These are phyloP conservation scores for Penicillium verrucosum DNA, from an alignment of 2,329 filamentous ascomycete genomes.

Conservation along the genomic window DNA sequence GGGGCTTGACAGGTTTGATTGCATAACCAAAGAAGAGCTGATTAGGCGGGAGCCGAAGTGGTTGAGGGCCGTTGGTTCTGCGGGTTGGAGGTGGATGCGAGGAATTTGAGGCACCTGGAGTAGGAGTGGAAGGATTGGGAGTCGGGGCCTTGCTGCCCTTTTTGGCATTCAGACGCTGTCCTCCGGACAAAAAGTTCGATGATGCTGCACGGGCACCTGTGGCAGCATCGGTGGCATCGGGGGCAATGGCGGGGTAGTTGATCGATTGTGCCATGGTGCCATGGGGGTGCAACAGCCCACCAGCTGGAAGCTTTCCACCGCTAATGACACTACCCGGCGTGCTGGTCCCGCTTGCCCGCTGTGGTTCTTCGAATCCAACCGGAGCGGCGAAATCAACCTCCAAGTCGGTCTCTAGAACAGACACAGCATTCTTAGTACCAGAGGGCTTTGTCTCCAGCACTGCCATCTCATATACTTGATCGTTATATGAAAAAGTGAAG, in stretches of 20 bases:
- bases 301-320: conserved; percentile 61
- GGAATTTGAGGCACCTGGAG: conserved; percentile 54
- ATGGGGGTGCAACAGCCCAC: conserved; percentile 74
- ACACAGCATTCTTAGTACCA: conserved; percentile 75
- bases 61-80: conserved; percentile 75
- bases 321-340: conserved; percentile 70
- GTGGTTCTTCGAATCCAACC: conserved; percentile 88
- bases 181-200: conserved; percentile 75
- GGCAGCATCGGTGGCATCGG: conserved; percentile 65
- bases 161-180: conserved; percentile 78
- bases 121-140: conserved; percentile 70
- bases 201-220: conserved; percentile 61
- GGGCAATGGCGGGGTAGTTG: conserved; percentile 89
- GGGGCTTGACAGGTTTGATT: conserved; percentile 80
- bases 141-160: conserved; percentile 73
- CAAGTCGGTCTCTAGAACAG: conserved; percentile 93
- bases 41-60: conserved; percentile 76
- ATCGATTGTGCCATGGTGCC: conserved; percentile 98
- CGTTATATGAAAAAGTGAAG: conserved; percentile 96
- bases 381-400: conserved; percentile 94
- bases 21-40: conserved; percentile 98
- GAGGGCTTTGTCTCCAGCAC: conserved; percentile 91
- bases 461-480: conserved; percentile 86
- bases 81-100: conserved; percentile 45
- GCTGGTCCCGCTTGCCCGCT: conserved; percentile 74